Conservation (phyloP, 345 rosid genomes). For the Aethionema arabicum region DNA sequence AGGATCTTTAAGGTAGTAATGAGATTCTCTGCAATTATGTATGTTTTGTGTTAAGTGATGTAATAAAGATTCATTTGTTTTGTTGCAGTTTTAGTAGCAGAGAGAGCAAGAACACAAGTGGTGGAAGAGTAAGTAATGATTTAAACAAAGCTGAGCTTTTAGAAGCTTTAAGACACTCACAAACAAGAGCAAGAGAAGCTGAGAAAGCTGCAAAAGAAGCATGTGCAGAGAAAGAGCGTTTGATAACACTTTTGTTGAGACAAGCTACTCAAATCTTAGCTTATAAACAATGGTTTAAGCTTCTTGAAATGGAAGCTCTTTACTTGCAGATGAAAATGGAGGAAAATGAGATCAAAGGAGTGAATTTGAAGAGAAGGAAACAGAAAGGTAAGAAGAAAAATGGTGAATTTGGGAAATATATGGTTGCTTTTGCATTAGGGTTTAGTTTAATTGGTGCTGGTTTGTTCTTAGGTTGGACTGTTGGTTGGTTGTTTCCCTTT, state of each 20-base stretch:
- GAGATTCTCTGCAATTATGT: not conserved
- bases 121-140: slow-evolving; percentile 38
- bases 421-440: slow-evolving; percentile 72
- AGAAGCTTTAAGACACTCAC: slow-evolving; percentile 91
- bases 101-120: slow-evolving; percentile 28
- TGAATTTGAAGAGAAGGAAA: slow-evolving; percentile 33
- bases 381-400: slow-evolving; percentile 37
- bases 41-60: not conserved
- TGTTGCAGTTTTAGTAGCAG: slow-evolving; percentile 17
- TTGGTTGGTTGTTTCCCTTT: slow-evolving; percentile 77
- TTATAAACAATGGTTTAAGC: slow-evolving; percentile 87
- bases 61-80: not conserved
- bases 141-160: slow-evolving; percentile 70
- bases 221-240: slow-evolving; percentile 75
- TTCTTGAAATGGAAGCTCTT: slow-evolving; percentile 73
- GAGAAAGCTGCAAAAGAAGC: slow-evolving; percentile 78
- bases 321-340: slow-evolving; percentile 52
- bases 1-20: slow-evolving; percentile 45
- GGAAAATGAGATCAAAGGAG: slow-evolving; percentile 27
- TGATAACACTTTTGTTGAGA: slow-evolving; percentile 67
- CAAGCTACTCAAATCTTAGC: slow-evolving; percentile 94
- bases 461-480: slow-evolving; percentile 89
- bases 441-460: slow-evolving; percentile 89
- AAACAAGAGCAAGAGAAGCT: slow-evolving; percentile 96
- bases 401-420: slow-evolving; percentile 46